A percentile compares a stretch with the other conserved stretches of the same genome.
phyloP scores from a whole-genome alignment of 768 basidiomycete genomes.

The Terana coerulea region DNA sequence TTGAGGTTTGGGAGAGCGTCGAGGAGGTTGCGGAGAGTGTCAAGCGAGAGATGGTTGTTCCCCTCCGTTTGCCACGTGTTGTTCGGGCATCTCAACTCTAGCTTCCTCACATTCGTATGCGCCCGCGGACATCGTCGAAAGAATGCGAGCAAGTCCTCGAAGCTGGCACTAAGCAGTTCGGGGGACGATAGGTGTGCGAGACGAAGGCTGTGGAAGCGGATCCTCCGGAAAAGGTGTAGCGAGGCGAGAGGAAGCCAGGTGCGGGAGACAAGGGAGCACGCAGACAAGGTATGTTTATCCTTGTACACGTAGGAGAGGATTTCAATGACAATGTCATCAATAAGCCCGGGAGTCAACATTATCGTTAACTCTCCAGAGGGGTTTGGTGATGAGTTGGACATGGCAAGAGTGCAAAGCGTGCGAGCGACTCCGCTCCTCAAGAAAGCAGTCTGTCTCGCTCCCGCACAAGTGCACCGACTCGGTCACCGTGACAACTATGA shows the following conservation, averaged over 20 bases:
- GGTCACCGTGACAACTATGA: no score
- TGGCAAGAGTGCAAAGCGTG: no score
- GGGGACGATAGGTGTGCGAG: no score
- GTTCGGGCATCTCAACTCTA: background rate
- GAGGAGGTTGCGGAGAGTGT: background rate
- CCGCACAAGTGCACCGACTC: no score
- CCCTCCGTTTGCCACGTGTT: background rate
- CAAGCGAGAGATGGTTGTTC: background rate
- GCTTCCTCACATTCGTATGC: background rate
- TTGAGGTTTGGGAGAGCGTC: background rate
- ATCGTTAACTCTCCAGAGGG: no score
- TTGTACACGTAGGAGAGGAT: background rate
- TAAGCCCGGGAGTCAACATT: no score
- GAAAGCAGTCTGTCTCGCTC: no score
- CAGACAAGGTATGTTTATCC: background rate
- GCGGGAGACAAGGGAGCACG: background rate
- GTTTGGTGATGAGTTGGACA: no score
- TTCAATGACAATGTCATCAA: background rate
- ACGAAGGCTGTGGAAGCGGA: background rate
- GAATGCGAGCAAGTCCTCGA: background rate
- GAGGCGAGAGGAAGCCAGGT: background rate
- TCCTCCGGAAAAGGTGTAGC: background rate
- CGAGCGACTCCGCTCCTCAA: no score
- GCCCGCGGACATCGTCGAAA: background rate
- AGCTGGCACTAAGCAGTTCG: no score